Evolutionary conservation across 164 flowering plant species (phyloP).

Genomic region (Magnolia kwangsiensis): DNA sequence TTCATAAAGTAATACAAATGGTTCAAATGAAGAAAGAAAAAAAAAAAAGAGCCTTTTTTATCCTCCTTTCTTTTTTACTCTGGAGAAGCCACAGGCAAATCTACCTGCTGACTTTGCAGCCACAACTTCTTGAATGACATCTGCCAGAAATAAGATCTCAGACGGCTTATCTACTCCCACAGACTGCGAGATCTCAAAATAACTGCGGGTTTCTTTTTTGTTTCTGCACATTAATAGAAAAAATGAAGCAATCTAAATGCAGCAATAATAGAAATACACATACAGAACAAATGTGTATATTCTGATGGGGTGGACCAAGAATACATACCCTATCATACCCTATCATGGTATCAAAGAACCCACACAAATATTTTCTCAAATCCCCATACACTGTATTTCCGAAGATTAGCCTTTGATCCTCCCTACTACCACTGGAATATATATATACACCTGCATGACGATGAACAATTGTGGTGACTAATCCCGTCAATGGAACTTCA

Average conservation of each 20-base stretch:
- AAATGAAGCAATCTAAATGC: neutral
- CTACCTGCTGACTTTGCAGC: conserved; percentile 95
- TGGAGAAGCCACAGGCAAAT: neutral
- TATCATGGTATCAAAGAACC: too few species aligned
- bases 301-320: neutral
- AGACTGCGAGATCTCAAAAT: conserved; percentile 30
- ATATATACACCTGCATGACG: too few species aligned
- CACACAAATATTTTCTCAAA: too few species aligned
- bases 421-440: too few species aligned
- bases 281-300: neutral
- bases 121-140: conserved; percentile 77
- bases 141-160: conserved; percentile 78
- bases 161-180: conserved; percentile 70
- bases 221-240: conserved; percentile 37
- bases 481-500: too few species aligned
- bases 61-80: neutral
- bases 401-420: too few species aligned
- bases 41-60: too few species aligned
- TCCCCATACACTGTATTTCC: too few species aligned
- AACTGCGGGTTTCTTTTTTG: conserved; percentile 73
- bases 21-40: too few species aligned
- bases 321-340: too few species aligned
- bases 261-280: neutral
- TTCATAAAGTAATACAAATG: too few species aligned
- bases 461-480: too few species aligned